Base-by-base conservation (phyloP, 2,329 filamentous ascomycete genomes). In the Ceratocystiopsis brevicomis region DNA sequence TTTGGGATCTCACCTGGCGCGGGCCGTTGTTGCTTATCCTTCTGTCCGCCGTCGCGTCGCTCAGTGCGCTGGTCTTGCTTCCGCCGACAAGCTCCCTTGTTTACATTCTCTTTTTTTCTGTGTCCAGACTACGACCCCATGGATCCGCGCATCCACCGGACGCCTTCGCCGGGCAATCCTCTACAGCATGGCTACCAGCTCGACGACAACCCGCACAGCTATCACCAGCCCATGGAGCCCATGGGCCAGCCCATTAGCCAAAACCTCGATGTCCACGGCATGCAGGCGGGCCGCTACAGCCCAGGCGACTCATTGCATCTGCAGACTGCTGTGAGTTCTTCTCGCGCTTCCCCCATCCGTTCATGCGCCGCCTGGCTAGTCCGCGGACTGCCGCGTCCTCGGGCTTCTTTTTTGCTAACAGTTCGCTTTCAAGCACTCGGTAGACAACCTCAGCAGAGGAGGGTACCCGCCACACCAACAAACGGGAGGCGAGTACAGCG, bases 121-220 rank as follows among this genome's bases (percentile, higher is more conserved):
- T n/a, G 17, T 49, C 49, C 52, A 68, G 71, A 74, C 53, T 73
- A 73, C 62, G 66, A 71, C 57, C 66, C 50, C 43, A 77, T 77
- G 73, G 69, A 75, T 54, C 65, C 61, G 51, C 55, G 54, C 44
- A 69, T 67, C 51, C 67, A 70, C 59, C 74, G 79, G 51, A 75
- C 81, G 45, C 82, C 83, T 43, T 90, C 84, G 39, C 83, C 84
- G 33, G 79, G 76, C 40, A 78, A 83, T 51, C 81, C 80, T 25
- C 63, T 80, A 15, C 73, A 74, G 46, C 73, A 79, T 52, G 74
- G 78, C 50, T 93, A 94, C 59, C 82, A 92, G 57, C 70, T 92
- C 39, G 79, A 90, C 38, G 82, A 93, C 58, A 73, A 77, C 50
- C 76, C 78, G 10, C 87, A 84, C 56, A 67, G 64, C 43, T 60